Base-by-base conservation (phyloP, 148 eudicot species). In the Vaccinium myrtillus region DNA sequence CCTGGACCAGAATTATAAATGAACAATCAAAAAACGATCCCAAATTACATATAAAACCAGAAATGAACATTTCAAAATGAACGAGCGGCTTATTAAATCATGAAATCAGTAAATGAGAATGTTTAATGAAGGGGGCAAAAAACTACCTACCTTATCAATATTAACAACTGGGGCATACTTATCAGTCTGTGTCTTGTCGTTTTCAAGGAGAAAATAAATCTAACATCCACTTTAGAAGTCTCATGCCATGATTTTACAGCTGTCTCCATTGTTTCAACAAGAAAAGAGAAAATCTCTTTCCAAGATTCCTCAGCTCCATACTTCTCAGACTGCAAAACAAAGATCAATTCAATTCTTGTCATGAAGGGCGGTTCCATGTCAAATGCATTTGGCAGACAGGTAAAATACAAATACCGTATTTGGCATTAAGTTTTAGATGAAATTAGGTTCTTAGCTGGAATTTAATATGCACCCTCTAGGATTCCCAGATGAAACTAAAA, bases 201-300 rank as follows among this genome's bases (percentile, higher is more conserved):
- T 91, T 36, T 97, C 91, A 48, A 95, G 93, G 84, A 97, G 94
- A 83, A 94, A 97, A 89, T 95, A 88, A 94, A 95, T 91, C 96
- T 95, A 21, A 95, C 93, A 86, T 95, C 99, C 86, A 95, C 94
- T 82, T 90, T 95, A 25, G 98, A 92, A 84, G 91, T 92, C 86
- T 94, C 96, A 86, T 97, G 99, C 97, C 98, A 97, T 78, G 94
- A 87, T 86, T 95, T 95, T 50, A 97, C 90, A 86, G 99, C 94
- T 61, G 86, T 86, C 90, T 97, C 98, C 93, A 95, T 88, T 80
- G 98, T 97, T 82, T 93, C 90, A 84, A 95, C 96, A 85, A 94
- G 92, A 84, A 97, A 97, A 13, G 95, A 88, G 90, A 95, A 94
- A 43, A 92, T 83, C 18, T 87, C 92, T 30, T 84, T 86, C 85